Percentiles rank a stretch among this genome's conserved stretches.
These are phyloP conservation scores for Capronia coronata DNA, from an alignment of 2,329 filamentous ascomycete genomes.

Conservation along the genomic window DNA sequence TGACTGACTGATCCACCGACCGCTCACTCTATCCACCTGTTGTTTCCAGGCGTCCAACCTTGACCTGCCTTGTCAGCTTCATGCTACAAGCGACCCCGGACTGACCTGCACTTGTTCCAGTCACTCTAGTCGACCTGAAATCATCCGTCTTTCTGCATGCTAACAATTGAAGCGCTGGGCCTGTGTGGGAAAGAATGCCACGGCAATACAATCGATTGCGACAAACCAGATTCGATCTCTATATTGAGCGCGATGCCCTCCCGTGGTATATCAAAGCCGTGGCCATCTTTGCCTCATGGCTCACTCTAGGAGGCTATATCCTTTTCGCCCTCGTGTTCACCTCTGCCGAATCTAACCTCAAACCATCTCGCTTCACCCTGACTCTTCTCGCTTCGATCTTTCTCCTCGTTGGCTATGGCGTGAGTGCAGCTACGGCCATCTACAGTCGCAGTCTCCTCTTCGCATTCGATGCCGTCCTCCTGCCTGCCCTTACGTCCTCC, in stretches of 20 bases:
- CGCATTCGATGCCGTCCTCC: slow-evolving; percentile 24
- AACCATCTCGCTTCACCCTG: slow-evolving; percentile 13
- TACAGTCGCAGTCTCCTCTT: slow-evolving; percentile 24
- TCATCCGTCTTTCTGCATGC: neutral
- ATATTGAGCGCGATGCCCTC: slow-evolving; percentile 24
- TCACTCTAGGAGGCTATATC: slow-evolving; percentile 26
- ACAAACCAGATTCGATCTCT: slow-evolving; percentile 26
- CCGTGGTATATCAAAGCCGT: slow-evolving; percentile 24
- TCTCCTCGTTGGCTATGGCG: slow-evolving; percentile 21
- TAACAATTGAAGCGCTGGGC: neutral
- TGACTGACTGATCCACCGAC: neutral
- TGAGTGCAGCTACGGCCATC: slow-evolving; percentile 16
- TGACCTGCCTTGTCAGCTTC: neutral
- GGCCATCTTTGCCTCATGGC: slow-evolving; percentile 24
- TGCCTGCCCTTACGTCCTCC: slow-evolving; percentile 25
- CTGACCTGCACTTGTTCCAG: slow-evolving; percentile 13
- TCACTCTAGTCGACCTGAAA: no score
- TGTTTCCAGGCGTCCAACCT: neutral
- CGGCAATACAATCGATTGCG: slow-evolving; percentile 19
- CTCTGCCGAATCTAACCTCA: slow-evolving; percentile 18
- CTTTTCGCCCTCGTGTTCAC: slow-evolving; percentile 26
- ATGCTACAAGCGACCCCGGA: neutral
- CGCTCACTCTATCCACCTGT: neutral
- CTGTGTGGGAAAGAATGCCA: slow-evolving; percentile 15
- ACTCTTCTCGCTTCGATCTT: slow-evolving; percentile 18